Evolutionary conservation across 768 basidiomycete genomes (phyloP).

Genomic region (Trametes gibbosa): DNA sequence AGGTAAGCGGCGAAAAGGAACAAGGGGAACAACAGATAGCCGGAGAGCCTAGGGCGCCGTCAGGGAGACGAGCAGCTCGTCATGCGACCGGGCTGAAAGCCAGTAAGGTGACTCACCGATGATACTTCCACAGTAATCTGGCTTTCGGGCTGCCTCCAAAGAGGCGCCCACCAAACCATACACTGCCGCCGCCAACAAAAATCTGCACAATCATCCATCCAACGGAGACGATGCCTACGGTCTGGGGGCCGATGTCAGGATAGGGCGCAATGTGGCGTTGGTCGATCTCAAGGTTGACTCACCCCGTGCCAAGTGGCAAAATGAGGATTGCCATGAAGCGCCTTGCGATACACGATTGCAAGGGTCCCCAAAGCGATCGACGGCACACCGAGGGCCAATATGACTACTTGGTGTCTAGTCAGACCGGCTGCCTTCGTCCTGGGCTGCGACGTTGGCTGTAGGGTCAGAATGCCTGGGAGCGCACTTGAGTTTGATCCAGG

Average conservation of each 20-base stretch:
- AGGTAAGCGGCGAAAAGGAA: slow-evolving; percentile 63
- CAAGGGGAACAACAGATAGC: slow-evolving; percentile 64
- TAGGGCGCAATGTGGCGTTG: not conserved
- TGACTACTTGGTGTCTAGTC: slow-evolving; percentile 63
- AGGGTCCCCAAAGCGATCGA: slow-evolving; percentile 55
- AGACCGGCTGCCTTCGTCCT: slow-evolving; percentile 66
- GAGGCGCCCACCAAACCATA: slow-evolving; percentile 67
- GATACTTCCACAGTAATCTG: slow-evolving; percentile 81
- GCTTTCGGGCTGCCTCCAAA: slow-evolving; percentile 74
- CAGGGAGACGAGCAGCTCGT: not conserved
- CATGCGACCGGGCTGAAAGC: not conserved
- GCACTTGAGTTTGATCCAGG: not conserved
- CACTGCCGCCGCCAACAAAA: slow-evolving; percentile 66
- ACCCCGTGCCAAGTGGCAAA: slow-evolving; percentile 79
- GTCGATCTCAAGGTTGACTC: slow-evolving; percentile 26
- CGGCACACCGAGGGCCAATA: slow-evolving; percentile 55
- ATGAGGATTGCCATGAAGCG: slow-evolving; percentile 46
- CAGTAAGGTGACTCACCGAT: slow-evolving; percentile 45
- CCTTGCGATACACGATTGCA: slow-evolving; percentile 66
- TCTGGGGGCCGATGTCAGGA: slow-evolving; percentile 28
- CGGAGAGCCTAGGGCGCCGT: slow-evolving; percentile 51
- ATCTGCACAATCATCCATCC: slow-evolving; percentile 62
- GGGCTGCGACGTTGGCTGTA: slow-evolving; percentile 70
- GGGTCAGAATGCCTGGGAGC: slow-evolving; percentile 63
- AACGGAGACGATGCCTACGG: slow-evolving; percentile 61